Conservation (phyloP, 768 basidiomycete species). For the Mycena leptocephala region DNA sequence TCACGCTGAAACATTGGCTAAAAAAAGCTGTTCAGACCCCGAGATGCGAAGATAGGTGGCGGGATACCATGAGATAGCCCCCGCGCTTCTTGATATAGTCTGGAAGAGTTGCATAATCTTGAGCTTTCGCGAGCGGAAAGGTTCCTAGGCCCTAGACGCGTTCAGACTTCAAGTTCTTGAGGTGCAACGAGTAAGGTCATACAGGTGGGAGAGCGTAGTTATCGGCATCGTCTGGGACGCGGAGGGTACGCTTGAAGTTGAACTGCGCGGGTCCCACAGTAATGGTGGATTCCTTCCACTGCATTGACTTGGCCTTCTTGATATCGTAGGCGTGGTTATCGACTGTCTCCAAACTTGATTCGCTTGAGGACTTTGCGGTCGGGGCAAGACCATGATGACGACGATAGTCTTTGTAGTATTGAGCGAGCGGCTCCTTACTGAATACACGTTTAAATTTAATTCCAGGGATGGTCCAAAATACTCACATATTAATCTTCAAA, state of each 20-base stretch:
- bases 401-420: constrained; percentile 8
- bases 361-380: neutral
- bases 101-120: constrained; percentile 1
- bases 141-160: neutral
- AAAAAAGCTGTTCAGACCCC: neutral
- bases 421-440: neutral
- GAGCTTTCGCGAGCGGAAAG: neutral
- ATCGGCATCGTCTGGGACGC: neutral
- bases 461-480: too few relatives aligned
- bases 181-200: neutral
- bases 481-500: neutral
- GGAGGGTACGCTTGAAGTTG: neutral
- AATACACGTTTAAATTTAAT: neutral
- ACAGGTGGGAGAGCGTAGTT: constrained; percentile 5
- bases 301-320: neutral
- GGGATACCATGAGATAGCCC: constrained; percentile 1
- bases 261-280: neutral
- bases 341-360: neutral
- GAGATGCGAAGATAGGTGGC: neutral
- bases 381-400: neutral
- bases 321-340: neutral
- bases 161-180: neutral
- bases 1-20: constrained; percentile 9
- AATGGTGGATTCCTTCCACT: neutral
- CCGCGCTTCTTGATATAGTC: constrained; percentile 7